phyloP scores from a whole-genome alignment of 1,139 yeast genomes.

The Petasospora fabianii region DNA sequence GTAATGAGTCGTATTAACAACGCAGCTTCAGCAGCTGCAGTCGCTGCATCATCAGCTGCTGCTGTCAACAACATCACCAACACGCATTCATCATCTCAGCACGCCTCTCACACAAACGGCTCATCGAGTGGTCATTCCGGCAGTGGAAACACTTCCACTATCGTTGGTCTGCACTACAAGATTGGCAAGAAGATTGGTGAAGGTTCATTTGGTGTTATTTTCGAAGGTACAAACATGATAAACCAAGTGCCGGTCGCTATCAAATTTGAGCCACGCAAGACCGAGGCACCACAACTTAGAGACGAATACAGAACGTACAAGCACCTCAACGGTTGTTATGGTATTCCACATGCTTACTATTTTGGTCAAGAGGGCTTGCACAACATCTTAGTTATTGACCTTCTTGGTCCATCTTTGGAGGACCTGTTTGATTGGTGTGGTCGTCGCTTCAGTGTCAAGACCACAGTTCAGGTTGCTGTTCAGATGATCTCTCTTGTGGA shows the following conservation, averaged over 20 bases:
- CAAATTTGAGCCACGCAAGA: conserved; percentile 82
- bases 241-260: conserved; percentile 75
- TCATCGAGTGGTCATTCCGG: conserved; percentile 3
- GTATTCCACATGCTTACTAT: conserved; percentile 93
- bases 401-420: conserved; percentile 92
- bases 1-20: conserved; percentile 17
- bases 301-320: conserved; percentile 94
- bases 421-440: conserved; percentile 99
- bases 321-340: conserved; percentile 73
- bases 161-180: conserved; percentile 79
- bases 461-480: conserved; percentile 85
- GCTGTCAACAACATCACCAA: conserved; percentile 28
- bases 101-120: conserved; percentile 6
- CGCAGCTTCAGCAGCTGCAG: conserved; percentile 27
- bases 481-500: conserved; percentile 90
- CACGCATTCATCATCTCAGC: conserved; percentile 9
- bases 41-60: conserved; percentile 28
- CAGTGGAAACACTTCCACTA: conserved; percentile 30
- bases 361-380: conserved; percentile 98
- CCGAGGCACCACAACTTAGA: conserved; percentile 96
- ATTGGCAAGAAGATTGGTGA: conserved; percentile 97
- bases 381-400: conserved; percentile 86
- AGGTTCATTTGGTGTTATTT: conserved; percentile 96
- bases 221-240: conserved; percentile 87
- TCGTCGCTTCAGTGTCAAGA: conserved; percentile 78